These are phyloP conservation scores for Punctularia strigosozonata DNA, from an alignment of 768 basidiomycete genomes.

Conservation along the genomic window DNA sequence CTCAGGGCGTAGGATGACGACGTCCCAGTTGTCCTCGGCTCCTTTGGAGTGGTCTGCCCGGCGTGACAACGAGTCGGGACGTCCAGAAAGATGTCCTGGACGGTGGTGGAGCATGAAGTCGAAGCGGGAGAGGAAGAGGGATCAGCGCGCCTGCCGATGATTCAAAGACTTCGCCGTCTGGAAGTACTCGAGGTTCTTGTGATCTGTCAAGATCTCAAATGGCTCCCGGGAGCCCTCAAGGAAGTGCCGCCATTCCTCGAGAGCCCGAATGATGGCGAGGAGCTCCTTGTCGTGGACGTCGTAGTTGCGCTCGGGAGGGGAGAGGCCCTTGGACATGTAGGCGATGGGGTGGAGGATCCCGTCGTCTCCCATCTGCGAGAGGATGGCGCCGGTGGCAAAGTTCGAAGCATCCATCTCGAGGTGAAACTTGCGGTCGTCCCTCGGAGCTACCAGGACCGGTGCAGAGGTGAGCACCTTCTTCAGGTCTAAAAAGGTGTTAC, in stretches of 20 bases:
- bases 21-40: neutral
- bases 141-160: conserved; percentile 20
- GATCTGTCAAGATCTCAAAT: conserved; percentile 13
- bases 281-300: conserved; percentile 26
- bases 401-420: conserved; percentile 18
- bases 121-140: conserved; percentile 26
- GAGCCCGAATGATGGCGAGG: conserved; percentile 20
- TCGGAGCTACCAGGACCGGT: conserved; percentile 4
- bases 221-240: conserved; percentile 9
- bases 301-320: conserved; percentile 20
- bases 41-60: conserved; percentile 4
- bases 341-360: conserved; percentile 15
- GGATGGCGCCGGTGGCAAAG: conserved; percentile 13
- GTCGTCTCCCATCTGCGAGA: conserved; percentile 7
- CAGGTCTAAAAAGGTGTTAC: too few species aligned
- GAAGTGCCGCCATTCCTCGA: conserved; percentile 11
- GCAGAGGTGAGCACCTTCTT: too few species aligned
- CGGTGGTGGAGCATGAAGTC: conserved; percentile 1
- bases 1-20: neutral
- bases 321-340: conserved; percentile 11
- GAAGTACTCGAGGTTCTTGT: conserved; percentile 17
- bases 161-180: conserved; percentile 12
- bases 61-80: neutral
- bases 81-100: neutral
- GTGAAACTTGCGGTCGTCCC: conserved; percentile 14